Percentiles rank a stretch among this genome's conserved stretches.
Conservation (phyloP, 1,139 yeast species). For the Geotrichum cucujoidarum region DNA sequence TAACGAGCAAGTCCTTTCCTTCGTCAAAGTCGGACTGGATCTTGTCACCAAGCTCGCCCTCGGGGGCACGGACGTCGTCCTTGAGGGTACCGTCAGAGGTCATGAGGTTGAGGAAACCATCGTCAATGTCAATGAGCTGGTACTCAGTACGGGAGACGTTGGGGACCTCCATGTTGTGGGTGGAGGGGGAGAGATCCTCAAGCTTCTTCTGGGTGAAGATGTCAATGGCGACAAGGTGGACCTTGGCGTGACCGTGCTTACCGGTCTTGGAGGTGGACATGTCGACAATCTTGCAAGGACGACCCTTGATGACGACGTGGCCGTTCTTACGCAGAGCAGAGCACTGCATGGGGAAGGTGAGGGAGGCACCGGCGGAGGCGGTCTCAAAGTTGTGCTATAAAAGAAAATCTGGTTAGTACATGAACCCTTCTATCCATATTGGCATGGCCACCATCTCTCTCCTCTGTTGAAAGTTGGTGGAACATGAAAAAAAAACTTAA, state of each 20-base stretch:
- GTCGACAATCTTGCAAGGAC: conserved; percentile 99
- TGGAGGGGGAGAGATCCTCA: conserved; percentile 99
- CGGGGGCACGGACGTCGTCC: conserved; percentile 98
- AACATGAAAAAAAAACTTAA: background rate
- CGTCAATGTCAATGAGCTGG: conserved; percentile 97
- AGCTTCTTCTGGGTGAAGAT: conserved; percentile 98
- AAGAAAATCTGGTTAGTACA: too few species aligned
- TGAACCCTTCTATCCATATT: too few species aligned
- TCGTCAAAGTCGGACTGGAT: conserved; percentile 90
- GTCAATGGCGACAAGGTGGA: conserved; percentile 97
- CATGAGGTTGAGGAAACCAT: conserved; percentile 96
- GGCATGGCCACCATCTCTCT: too few species aligned
- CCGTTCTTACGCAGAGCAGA: conserved; percentile 99
- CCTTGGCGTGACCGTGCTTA: conserved; percentile 99
- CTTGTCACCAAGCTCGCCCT: conserved; percentile 93
- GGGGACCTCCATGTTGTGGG: conserved; percentile 99
- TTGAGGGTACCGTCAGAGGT: conserved; percentile 96
- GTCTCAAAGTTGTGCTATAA: conserved; percentile 85
- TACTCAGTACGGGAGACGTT: conserved; percentile 90
- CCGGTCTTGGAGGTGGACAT: conserved; percentile 99
- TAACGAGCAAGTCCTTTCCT: conserved; percentile 93
- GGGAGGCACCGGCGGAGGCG: conserved; percentile 98
- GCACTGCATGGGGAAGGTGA: conserved; percentile 99
- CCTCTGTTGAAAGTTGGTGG: background rate
- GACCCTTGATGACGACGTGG: conserved; percentile 95